Evolutionary conservation across 257 asterid genomes (phyloP).

Genomic region (Petrea volubilis): DNA sequence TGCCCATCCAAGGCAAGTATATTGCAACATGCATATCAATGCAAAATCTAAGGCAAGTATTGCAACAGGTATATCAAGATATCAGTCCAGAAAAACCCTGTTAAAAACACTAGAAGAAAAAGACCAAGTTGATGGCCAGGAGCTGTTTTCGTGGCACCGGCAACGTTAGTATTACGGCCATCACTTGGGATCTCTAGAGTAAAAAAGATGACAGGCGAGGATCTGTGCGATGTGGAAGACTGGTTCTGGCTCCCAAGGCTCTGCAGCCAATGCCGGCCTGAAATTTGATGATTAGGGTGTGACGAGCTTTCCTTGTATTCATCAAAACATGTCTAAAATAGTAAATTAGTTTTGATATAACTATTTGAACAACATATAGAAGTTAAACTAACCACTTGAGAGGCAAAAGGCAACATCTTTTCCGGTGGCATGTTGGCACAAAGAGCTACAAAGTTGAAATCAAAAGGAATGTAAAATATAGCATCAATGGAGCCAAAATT

Average conservation of each 20-base stretch:
- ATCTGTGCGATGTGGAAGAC: constrained; percentile 51
- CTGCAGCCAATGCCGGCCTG: constrained; percentile 67
- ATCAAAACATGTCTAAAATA: not conserved
- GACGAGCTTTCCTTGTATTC: not conserved
- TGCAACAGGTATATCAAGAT: constrained; percentile 49
- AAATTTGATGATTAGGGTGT: not conserved
- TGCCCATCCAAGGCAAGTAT: too few relatives aligned
- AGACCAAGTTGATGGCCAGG: constrained; percentile 51
- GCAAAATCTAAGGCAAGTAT: constrained; percentile 30
- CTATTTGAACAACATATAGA: not conserved
- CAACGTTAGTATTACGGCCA: not conserved
- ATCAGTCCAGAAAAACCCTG: constrained; percentile 68
- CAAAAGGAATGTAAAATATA: not conserved
- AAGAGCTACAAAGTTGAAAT: constrained; percentile 41
- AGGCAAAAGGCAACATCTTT: constrained; percentile 64
- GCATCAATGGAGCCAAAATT: not conserved
- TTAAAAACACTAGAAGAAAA: constrained; percentile 36
- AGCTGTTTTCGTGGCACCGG: constrained; percentile 14
- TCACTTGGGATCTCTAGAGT: constrained; percentile 35
- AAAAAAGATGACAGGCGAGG: constrained; percentile 56
- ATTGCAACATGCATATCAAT: too few relatives aligned
- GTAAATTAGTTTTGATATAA: not conserved
- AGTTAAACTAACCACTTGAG: constrained; percentile 62
- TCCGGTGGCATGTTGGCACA: constrained; percentile 62
- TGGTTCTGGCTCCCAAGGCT: constrained; percentile 65